Base-by-base conservation (phyloP, 83 land plant species). In the Picea abies region DNA sequence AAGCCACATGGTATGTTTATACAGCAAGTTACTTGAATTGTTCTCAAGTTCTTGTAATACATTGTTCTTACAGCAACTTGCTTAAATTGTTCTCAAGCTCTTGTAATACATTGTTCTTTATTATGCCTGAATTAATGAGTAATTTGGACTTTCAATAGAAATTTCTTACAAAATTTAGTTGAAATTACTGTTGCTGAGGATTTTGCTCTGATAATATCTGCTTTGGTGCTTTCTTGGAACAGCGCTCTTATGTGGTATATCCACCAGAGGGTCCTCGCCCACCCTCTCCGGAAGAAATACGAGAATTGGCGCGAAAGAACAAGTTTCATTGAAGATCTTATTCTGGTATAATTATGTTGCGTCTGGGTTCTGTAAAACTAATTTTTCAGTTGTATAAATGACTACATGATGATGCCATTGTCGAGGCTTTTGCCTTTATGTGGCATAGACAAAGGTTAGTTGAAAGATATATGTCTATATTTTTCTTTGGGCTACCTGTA, bases 191-290 rank as follows among this genome's bases (percentile, higher is more conserved):
- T 47, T 82, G 15, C 60, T 12, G 29, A 14, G 19, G 52, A 5
- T 23, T 44, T 22, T 14, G 39, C 47, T 20, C 29, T 61, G 29
- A 60, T 80, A 69, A 4, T 22, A 23, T 16, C 23, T 22, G 60
- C 76, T 41, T 65, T 29, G 20, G 80, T 58, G n/a, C 77, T 77
- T 17, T 35, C 39, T 80, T 65, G 77, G 78, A 82, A 75, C 82
- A 95, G 96, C 90, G 91, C 14, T 77, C 93, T 0, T 95, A 95
- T 79, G 90, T 95, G 80, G 98, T 92, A 16, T 93, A 95, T 83
- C 98, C 98, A 26, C 92, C 96, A 17, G 98, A 95, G 88, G 94
- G 87, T 25, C 92, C 90, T 25, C 87, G 93, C 14, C 96, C 96
- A 60, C 94, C 93, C 58, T 83, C 98, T n/a, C 94, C 93, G 25